A percentile compares a stretch with the other conserved stretches of the same genome.
phyloP scores from a whole-genome alignment of 1,284 basidiomycete species.

The Ceratobasidium sp. region DNA sequence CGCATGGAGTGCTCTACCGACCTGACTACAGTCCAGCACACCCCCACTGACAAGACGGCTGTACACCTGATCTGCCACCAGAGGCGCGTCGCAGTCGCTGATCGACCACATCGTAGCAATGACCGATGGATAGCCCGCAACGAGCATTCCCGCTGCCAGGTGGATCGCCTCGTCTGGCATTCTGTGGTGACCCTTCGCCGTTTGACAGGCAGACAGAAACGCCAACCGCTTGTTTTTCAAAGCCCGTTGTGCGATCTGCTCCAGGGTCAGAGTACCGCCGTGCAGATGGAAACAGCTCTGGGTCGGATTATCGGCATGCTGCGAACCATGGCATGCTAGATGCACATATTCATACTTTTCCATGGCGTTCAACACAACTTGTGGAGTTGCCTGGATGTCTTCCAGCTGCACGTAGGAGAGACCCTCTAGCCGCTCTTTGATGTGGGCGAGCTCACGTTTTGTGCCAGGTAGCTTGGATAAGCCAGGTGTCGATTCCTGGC shows the following conservation, averaged over 20 bases:
- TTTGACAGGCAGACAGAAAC: constrained; percentile 40
- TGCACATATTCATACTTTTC: constrained; percentile 14
- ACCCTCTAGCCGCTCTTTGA: background rate
- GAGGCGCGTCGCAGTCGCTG: too few relatives aligned
- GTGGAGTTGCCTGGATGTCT: background rate
- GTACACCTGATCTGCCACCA: too few relatives aligned
- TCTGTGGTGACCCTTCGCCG: constrained; percentile 6
- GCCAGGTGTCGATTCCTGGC: background rate
- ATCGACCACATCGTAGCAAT: constrained; percentile 35
- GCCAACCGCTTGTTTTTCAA: constrained; percentile 29
- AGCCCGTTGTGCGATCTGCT: background rate
- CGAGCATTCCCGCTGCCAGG: constrained; percentile 37
- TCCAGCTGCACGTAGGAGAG: background rate
- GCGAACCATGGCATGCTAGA: constrained; percentile 21
- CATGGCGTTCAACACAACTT: constrained; percentile 3
- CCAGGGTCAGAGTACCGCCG: background rate
- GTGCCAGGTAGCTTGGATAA: background rate
- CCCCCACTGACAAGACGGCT: too few relatives aligned
- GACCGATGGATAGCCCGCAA: constrained; percentile 31
- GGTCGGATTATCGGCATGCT: background rate
- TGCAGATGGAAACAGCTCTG: constrained; percentile 14
- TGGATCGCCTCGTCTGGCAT: constrained; percentile 36
- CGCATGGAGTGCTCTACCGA: too few relatives aligned
- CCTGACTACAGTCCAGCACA: too few relatives aligned
- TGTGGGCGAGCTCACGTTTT: background rate